A percentile compares a stretch with the other conserved stretches of the same genome.
Evolutionary conservation across 139 green algal genomes (phyloP).

Genomic region (Closterium sp.): DNA sequence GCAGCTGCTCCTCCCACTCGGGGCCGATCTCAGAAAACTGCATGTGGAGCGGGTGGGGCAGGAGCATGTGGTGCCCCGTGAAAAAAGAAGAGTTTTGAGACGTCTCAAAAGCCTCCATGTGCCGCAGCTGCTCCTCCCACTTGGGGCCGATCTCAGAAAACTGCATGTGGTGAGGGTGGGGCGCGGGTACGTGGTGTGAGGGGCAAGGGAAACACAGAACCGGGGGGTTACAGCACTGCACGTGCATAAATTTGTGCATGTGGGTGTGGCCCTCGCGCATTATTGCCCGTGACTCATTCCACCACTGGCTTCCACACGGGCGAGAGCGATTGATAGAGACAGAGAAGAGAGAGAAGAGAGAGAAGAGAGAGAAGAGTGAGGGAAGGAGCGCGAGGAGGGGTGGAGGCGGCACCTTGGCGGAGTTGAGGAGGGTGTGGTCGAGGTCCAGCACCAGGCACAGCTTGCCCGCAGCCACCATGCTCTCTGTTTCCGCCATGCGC

Average conservation of each 20-base stretch:
- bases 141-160: constrained; percentile 41
- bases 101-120: too few species aligned
- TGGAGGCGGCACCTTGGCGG: constrained; percentile 38
- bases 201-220: background rate
- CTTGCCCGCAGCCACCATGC: constrained; percentile 40
- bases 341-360: background rate
- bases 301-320: background rate
- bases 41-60: background rate
- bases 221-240: background rate
- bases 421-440: constrained; percentile 95
- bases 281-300: background rate
- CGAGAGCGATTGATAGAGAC: too few species aligned
- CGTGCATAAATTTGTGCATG: background rate
- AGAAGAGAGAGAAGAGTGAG: background rate
- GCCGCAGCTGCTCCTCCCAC: constrained; percentile 24
- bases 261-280: too few species aligned
- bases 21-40: constrained; percentile 45
- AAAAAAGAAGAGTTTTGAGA: too few species aligned
- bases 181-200: background rate
- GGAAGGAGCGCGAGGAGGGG: background rate
- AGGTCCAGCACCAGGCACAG: constrained; percentile 86
- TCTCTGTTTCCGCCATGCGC: constrained; percentile 40
- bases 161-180: constrained; percentile 3
- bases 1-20: constrained; percentile 33
- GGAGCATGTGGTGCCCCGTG: background rate